Evolutionary conservation across 2,329 filamentous ascomycete species (phyloP), one percentile per base, ranked within the genome.

Genomic region (Fusarium caatingaense): DNA sequence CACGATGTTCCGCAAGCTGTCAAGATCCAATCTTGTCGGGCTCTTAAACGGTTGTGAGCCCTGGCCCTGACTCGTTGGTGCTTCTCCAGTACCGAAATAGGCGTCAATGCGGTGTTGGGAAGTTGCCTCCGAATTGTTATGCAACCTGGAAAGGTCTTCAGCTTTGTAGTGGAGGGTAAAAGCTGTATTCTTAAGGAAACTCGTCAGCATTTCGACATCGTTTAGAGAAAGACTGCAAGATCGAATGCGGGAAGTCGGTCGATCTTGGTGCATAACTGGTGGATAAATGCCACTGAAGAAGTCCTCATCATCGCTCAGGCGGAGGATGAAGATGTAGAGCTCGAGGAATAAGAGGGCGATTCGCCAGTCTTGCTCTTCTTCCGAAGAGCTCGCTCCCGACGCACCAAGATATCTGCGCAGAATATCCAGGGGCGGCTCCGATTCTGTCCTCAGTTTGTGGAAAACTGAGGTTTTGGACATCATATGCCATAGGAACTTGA

Each of bases 271-370:
- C 21, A 81, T 71, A 30, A 78, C 61, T 56, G 76, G 71, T 27
- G 83, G 82, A 41, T 79, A 81, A 66, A 87, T 81, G 58, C 86
- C 85, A 60, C 89, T 87, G 66, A 97, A 92, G 77, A 99, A 99
- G 74, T 99, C 96, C 71, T 98, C 95, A 69, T 99, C 96, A 72
- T 99, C 96, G 78, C 95, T 97, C 34, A 98, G 89, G 72, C 96
- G 92, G 15, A 98, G 83, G 4, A 98, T 89, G 77, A 98, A 98
- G 4, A 92, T 93, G 77, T 98, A 99, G 1, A 99, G 86, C 74
- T 99, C 96, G 8, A 99, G 85, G 76, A 99, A 98, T 1, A 99
- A 86, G 0, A 98, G 84, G 44, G 97, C 88, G 2, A 96, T 90
- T 20, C 92, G 90, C 96, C 96, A 99, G 76, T 98, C 93, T 71